Conservation (phyloP, 306 rosid genomes). For the Morella rubra region DNA sequence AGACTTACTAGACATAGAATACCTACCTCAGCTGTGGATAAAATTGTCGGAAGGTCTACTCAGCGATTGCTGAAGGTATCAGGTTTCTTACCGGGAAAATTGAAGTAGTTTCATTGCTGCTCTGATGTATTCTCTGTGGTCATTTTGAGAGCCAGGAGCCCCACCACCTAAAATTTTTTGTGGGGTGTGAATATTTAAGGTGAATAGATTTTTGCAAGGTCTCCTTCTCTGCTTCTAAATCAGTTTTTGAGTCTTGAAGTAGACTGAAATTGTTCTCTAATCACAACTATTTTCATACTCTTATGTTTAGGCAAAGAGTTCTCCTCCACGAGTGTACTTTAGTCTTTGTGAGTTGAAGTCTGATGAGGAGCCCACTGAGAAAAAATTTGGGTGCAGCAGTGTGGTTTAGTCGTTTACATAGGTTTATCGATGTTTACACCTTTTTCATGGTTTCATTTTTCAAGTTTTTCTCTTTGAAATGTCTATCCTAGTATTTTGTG, state of each 20-base stretch:
- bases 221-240: background rate
- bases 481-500: background rate
- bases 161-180: background rate
- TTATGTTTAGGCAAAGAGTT: background rate
- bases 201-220: background rate
- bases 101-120: background rate
- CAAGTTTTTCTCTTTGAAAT: background rate
- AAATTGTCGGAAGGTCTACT: slow-evolving; percentile 38
- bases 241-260: background rate
- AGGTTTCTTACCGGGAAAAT: background rate
- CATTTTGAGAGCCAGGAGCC: background rate
- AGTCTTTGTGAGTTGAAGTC: background rate
- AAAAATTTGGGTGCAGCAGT: background rate
- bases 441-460: background rate
- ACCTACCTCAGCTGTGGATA: slow-evolving; percentile 34
- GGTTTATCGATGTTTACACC: background rate
- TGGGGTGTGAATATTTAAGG: background rate
- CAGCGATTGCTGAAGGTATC: slow-evolving; percentile 67
- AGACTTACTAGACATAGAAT: slow-evolving; percentile 51
- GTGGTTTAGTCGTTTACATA: background rate
- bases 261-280: background rate
- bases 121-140: background rate
- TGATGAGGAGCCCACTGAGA: background rate
- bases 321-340: background rate
- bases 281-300: background rate